Evolutionary conservation across 768 basidiomycete species (phyloP), one percentile per base, ranked within the genome.

Genomic region (Chlorophyllum brunneum): DNA sequence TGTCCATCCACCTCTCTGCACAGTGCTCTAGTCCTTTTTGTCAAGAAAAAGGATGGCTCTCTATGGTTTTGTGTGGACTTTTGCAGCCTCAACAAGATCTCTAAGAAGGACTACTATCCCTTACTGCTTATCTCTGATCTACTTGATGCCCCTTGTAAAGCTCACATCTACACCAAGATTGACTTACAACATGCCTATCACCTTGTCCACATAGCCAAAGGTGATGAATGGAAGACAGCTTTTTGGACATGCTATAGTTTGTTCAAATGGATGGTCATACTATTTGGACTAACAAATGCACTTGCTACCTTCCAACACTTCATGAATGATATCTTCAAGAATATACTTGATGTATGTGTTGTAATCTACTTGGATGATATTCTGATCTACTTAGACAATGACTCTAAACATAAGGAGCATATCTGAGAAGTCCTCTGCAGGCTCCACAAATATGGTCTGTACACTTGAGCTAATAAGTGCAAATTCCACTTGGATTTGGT

Each of bases 291-390:
- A 2, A 61, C 62, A 23, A 69, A 72, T 48, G 61, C 65, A 1
- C 65, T 65, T 2, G 64, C 69, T 0, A 53, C 66, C 2, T 74
- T 74, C 59, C 72, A 75, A 54, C 40, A 45, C 5, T 66, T 71
- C 43, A 70, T 75, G 53, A 61, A 70, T 20, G 61, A 68, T 30
- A 61, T 69, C 16, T 61, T 75, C 7, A 45, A 55, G 4, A 66
- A 71, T 45, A 45, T 69, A 5, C 55, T 73, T 9, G 67, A 70
- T 43, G 46, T 63, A 9, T 65, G 11, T 16, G 29, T 48, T 23
- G 60, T 70, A 9, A 61, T 73, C 36, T 75, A 74, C 55, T 45
- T 73, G 2, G 67, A 73, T 41, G 65, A 73, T 54, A 70, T 74
- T 48, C 62, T 74, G 16, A 66, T 74, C 23, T 75, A 65, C 54